Conservation (phyloP, 495 filamentous ascomycete genomes). For the Penicillium samsonianum region DNA sequence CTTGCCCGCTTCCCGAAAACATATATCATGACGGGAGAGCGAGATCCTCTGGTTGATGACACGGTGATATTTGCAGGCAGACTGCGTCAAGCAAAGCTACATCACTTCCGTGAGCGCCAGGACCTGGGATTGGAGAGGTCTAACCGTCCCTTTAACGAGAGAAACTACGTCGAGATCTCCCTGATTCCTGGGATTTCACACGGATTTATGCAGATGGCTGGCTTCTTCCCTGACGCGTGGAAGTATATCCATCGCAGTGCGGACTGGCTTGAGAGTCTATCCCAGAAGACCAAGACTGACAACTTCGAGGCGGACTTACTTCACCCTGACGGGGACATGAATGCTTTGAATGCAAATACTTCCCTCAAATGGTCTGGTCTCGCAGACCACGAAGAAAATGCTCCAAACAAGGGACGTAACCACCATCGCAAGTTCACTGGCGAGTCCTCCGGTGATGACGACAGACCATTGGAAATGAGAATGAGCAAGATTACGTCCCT, state of each 20-base stretch:
- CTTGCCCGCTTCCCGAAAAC: slow-evolving; percentile 85
- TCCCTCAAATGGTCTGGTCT: slow-evolving; percentile 1
- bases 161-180: slow-evolving; percentile 75
- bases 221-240: slow-evolving; percentile 83
- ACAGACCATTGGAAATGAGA: slow-evolving; percentile 77
- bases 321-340: slow-evolving; percentile 12
- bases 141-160: slow-evolving; percentile 65
- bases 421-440: slow-evolving; percentile 46
- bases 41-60: slow-evolving; percentile 94
- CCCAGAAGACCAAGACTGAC: slow-evolving; percentile 52
- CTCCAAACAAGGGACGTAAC: slow-evolving; percentile 22
- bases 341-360: neutral
- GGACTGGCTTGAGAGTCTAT: slow-evolving; percentile 74
- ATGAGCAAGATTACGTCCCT: slow-evolving; percentile 42
- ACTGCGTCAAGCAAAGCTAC: slow-evolving; percentile 76
- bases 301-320: slow-evolving; percentile 28
- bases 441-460: slow-evolving; percentile 78
- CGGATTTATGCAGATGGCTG: slow-evolving; percentile 89
- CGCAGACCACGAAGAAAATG: neutral
- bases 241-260: slow-evolving; percentile 73
- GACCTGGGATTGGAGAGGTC: slow-evolving; percentile 60
- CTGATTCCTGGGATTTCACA: slow-evolving; percentile 87
- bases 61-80: slow-evolving; percentile 94
- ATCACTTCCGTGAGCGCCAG: slow-evolving; percentile 59
- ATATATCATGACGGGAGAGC: slow-evolving; percentile 90